phyloP scores from a whole-genome alignment of 306 rosid genomes.

The Vigna angularis region DNA sequence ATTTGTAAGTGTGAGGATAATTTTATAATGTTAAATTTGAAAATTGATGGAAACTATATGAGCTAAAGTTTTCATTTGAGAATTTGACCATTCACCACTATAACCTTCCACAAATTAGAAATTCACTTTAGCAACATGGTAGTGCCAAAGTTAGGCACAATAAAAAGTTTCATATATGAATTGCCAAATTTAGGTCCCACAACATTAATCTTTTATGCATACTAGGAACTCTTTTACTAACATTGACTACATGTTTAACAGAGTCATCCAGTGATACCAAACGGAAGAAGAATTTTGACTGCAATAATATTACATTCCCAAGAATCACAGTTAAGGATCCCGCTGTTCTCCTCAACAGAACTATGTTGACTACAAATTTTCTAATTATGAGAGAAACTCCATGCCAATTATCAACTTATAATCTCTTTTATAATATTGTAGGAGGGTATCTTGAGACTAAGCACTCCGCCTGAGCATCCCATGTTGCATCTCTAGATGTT shows the following conservation, averaged over 20 bases:
- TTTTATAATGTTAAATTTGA: background rate
- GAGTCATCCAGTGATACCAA: background rate
- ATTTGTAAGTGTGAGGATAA: background rate
- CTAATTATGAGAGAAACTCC: background rate
- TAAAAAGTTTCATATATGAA: background rate
- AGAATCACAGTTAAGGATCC: background rate
- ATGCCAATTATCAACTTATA: constrained; percentile 23
- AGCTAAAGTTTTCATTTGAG: background rate
- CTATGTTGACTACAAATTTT: background rate
- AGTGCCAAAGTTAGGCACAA: background rate
- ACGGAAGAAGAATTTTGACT: background rate
- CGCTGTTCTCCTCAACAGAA: background rate
- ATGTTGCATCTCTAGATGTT: background rate
- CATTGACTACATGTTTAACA: background rate
- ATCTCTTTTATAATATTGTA: background rate
- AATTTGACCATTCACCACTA: background rate
- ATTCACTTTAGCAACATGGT: constrained; percentile 1
- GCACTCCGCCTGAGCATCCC: too few relatives aligned
- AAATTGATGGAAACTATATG: background rate
- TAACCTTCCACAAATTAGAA: constrained; percentile 14
- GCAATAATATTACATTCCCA: background rate
- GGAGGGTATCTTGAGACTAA: background rate
- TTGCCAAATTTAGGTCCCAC: constrained; percentile 6
- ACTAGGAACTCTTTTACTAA: background rate
- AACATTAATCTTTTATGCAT: background rate